Percentiles rank a stretch among this genome's conserved stretches.
Evolutionary conservation across 1,139 yeast genomes (phyloP).

Genomic region (Zygosaccharomyces pseudobailii): DNA sequence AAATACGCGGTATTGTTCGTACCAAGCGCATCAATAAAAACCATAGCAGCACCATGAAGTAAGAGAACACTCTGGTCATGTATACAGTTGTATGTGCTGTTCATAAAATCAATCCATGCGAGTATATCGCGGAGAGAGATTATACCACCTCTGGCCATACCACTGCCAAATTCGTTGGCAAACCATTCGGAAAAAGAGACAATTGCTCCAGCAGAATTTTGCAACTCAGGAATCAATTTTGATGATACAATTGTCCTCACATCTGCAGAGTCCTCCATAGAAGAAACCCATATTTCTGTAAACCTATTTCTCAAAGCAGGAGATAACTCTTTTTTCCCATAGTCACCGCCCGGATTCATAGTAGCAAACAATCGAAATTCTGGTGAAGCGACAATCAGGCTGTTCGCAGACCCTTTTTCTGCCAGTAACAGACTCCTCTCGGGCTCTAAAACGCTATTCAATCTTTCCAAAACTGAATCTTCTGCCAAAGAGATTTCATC

Average conservation of each 20-base stretch:
- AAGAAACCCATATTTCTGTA: conserved; percentile 98
- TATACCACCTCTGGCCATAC: conserved; percentile 68
- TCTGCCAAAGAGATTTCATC: conserved; percentile 98
- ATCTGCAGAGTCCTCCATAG: conserved; percentile 88
- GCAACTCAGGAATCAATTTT: conserved; percentile 40
- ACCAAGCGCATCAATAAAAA: conserved; percentile 89
- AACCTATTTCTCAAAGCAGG: conserved; percentile 96
- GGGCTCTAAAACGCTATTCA: conserved; percentile 92
- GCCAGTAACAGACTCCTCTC: conserved; percentile 82
- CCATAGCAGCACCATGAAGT: conserved; percentile 91
- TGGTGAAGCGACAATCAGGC: conserved; percentile 55
- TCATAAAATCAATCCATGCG: conserved; percentile 86
- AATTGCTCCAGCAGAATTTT: conserved; percentile 45
- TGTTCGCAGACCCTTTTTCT: conserved; percentile 79
- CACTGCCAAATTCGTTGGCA: conserved; percentile 68
- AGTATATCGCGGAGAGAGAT: conserved; percentile 89
- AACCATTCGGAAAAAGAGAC: conserved; percentile 81
- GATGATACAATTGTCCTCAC: conserved; percentile 68
- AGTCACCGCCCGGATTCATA: conserved; percentile 99
- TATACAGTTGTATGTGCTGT: conserved; percentile 38
- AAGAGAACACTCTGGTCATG: conserved; percentile 43
- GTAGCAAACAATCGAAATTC: conserved; percentile 92
- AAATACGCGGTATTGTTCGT: conserved; percentile 80
- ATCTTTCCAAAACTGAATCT: conserved; percentile 91
- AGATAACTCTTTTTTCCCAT: conserved; percentile 94